Base-by-base conservation (phyloP, 768 basidiomycete genomes). In the Strobilomyces echinocephalus region DNA sequence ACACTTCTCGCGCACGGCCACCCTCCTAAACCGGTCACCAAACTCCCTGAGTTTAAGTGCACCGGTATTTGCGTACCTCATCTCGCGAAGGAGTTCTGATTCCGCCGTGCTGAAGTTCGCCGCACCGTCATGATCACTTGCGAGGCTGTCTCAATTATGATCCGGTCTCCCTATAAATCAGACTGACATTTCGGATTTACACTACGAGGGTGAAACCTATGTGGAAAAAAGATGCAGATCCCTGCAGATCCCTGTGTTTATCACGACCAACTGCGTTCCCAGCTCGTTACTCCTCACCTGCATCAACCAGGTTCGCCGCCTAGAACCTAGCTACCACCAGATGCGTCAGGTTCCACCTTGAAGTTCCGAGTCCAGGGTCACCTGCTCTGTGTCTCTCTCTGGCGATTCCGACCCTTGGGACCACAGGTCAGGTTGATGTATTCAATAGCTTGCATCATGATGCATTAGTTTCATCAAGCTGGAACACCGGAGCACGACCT, bases 201-300 rank as follows among this genome's bases (percentile, higher is more conserved):
- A 51, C 54, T 62, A 49, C 51, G 48, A 53, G 35, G 16, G n/a
- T 56, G 52, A 57, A 57, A 39, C 18, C 31, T 38, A 31, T 35
- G 54, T 21, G 46, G 48, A 52, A 54, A 53, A 33, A 39, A 42
- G 34, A 49, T 31, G 57, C 31, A 62, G 60, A 60, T 58, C 55
- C 50, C 41, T 66, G 61, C 40, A 66, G 58, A 64, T 65, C 64
- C 40, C 36, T 34, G 62, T 39, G 54, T 34, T 45, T 40, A 54
- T 62, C 52, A 51, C 46, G 28, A 40, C 50, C 45, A 54, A 52
- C 54, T 58, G 63, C 63, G 63, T 41, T 43, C 50, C 52, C 31
- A 38, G 42, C 60, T 65, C 64, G 48, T 57, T 54, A 52, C 33
- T 38, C 42, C 33, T 38, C 45, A 38, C 36, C 31, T 24, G 21